phyloP scores from a whole-genome alignment of 2,329 filamentous ascomycete species.

The Xylaria sp. region DNA sequence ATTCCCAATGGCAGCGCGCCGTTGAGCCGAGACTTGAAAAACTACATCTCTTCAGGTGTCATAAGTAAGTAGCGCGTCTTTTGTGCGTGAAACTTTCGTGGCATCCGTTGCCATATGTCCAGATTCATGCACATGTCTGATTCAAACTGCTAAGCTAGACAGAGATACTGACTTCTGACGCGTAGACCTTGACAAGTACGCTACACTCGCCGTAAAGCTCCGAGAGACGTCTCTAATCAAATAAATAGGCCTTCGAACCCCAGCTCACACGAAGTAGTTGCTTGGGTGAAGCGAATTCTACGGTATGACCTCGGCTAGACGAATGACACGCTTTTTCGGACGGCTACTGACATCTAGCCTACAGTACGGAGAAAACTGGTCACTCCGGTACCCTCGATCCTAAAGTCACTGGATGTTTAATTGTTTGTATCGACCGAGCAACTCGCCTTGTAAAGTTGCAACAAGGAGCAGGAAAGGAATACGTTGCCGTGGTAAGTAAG shows the following conservation, averaged over 20 bases:
- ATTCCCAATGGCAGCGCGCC: conserved; percentile 93
- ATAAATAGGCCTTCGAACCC: conserved; percentile 97
- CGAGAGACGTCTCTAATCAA: conserved; percentile 11
- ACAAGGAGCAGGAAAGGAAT: conserved; percentile 98
- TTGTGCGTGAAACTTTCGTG: neutral
- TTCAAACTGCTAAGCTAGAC: no score
- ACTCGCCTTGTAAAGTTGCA: conserved; percentile 98
- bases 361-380: conserved; percentile 90
- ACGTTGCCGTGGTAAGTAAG: conserved; percentile 73
- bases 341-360: conserved; percentile 27
- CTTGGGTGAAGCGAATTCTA: conserved; percentile 92
- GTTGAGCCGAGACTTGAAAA: conserved; percentile 92
- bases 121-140: no score
- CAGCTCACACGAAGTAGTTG: conserved; percentile 97
- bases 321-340: neutral
- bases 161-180: conserved; percentile 13
- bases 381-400: conserved; percentile 94
- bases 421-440: conserved; percentile 83
- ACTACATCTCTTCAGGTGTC: conserved; percentile 94
- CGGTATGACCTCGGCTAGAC: conserved; percentile 18
- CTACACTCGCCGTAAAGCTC: neutral
- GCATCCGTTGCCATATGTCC: no score
- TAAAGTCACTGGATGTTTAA: conserved; percentile 86
- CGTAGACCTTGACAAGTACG: conserved; percentile 29
- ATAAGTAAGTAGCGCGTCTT: conserved; percentile 67